A percentile compares a stretch with the other conserved stretches of the same genome.
Conservation (phyloP, 2,329 filamentous ascomycete genomes). For the Parafenestella ontariensis region DNA sequence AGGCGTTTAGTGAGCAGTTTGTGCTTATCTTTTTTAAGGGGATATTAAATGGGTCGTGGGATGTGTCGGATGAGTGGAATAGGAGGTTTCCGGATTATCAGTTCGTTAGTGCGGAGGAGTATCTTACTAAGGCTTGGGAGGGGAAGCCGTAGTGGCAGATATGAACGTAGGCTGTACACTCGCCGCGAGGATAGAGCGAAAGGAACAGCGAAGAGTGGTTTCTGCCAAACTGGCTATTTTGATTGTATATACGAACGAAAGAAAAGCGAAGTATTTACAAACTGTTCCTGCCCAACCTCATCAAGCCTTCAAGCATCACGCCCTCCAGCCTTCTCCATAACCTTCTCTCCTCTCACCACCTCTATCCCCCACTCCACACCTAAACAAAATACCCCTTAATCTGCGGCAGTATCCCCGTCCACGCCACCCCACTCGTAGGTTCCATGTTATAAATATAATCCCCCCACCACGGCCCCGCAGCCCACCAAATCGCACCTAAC, state of each 20-base stretch:
- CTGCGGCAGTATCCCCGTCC: conserved; percentile 42
- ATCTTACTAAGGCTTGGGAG: conserved; percentile 52
- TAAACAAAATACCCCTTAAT: conserved; percentile 46
- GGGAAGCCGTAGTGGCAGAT: conserved; percentile 49
- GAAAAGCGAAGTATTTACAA: neutral
- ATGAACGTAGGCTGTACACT: too few relatives aligned
- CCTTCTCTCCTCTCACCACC: too few relatives aligned
- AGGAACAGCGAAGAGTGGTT: neutral
- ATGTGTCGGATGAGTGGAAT: conserved; percentile 56
- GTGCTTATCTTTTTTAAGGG: conserved; percentile 54
- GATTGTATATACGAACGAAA: neutral
- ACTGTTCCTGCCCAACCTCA: neutral
- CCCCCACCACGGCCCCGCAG: conserved; percentile 61
- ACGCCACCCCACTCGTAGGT: conserved; percentile 55
- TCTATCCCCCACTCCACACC: neutral
- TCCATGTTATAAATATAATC: conserved; percentile 60
- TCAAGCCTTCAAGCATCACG: neutral
- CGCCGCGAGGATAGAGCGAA: too few relatives aligned
- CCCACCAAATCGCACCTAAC: conserved; percentile 63
- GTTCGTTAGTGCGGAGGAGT: conserved; percentile 53
- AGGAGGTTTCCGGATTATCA: conserved; percentile 53
- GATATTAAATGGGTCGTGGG: conserved; percentile 53
- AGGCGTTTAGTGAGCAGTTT: conserved; percentile 47
- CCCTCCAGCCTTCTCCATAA: neutral
- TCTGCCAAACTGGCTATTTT: neutral